These are phyloP conservation scores for Boletus tomentosulus DNA, from an alignment of 768 basidiomycete species.

Conservation along the genomic window DNA sequence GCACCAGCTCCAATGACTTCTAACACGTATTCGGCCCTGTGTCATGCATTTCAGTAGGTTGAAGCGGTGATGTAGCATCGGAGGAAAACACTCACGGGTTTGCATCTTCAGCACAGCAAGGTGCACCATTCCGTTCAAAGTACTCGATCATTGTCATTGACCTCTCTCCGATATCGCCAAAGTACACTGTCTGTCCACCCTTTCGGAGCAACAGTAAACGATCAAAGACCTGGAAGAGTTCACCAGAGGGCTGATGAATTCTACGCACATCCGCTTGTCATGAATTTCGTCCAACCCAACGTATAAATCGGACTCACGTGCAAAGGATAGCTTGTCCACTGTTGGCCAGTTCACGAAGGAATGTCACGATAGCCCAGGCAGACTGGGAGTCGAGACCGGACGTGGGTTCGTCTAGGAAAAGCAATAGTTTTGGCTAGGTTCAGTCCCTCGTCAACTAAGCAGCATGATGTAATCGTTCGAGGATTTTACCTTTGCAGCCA, in stretches of 20 bases:
- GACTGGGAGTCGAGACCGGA: conserved; percentile 52
- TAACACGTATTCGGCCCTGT: conserved; percentile 46
- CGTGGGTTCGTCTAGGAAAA: conserved; percentile 62
- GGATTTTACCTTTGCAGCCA: conserved; percentile 47
- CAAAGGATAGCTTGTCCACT: conserved; percentile 54
- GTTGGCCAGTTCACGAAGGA: conserved; percentile 50
- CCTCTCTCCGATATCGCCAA: conserved; percentile 40
- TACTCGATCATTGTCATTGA: conserved; percentile 22
- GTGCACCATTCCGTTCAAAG: conserved; percentile 23
- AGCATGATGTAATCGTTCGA: no score
- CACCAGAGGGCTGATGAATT: conserved; percentile 39
- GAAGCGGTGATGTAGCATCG: not conserved
- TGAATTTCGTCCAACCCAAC: not conserved
- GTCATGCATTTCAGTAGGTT: not conserved
- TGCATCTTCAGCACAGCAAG: conserved; percentile 13
- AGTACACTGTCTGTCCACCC: conserved; percentile 67
- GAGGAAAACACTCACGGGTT: conserved; percentile 19
- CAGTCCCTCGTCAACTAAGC: not conserved
- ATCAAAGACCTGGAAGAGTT: conserved; percentile 51
- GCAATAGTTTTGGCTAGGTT: conserved; percentile 39
- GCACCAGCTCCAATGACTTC: conserved; percentile 56
- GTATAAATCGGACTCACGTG: conserved; percentile 33
- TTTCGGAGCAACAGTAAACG: conserved; percentile 45
- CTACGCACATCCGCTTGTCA: not conserved
- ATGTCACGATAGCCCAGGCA: conserved; percentile 46